Evolutionary conservation across 257 asterid species (phyloP).

Genomic region (Datura wrightii): DNA sequence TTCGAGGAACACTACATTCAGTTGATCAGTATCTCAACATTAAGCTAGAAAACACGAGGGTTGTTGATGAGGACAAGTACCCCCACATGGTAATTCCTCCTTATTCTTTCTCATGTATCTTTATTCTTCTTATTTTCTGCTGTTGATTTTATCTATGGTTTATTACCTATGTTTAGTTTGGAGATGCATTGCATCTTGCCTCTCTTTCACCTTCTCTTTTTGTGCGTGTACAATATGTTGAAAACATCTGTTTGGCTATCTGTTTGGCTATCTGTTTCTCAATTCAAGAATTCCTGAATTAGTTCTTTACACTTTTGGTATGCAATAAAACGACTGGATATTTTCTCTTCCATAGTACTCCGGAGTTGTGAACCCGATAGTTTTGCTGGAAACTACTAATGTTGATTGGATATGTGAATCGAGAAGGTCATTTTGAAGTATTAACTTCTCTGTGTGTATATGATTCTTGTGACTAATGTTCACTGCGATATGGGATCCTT

Average conservation of each 20-base stretch:
- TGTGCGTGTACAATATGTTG: not conserved
- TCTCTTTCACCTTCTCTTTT: slow-evolving; percentile 5
- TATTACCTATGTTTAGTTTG: not conserved
- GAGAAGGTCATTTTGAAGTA: slow-evolving; percentile 2
- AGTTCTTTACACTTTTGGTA: not conserved
- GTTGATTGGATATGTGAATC: slow-evolving; percentile 12
- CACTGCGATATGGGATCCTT: slow-evolving; percentile 2
- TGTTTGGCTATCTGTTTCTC: not conserved
- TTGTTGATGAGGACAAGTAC: slow-evolving; percentile 92
- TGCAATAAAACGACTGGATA: not conserved
- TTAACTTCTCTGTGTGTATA: not conserved
- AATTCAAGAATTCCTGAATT: not conserved
- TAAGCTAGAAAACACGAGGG: slow-evolving; percentile 92
- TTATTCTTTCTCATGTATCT: not conserved
- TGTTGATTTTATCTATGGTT: not conserved
- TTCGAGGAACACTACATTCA: slow-evolving; percentile 89
- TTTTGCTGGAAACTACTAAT: not conserved
- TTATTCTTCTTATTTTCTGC: not conserved
- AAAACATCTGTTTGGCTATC: not conserved
- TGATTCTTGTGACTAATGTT: not conserved
- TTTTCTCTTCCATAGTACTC: not conserved
- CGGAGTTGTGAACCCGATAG: not conserved
- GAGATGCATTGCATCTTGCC: not conserved
- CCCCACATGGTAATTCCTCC: slow-evolving; percentile 78
- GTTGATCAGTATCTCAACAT: slow-evolving; percentile 97